Conservation (phyloP, 495 filamentous ascomycete genomes). For the Aspergillus steynii region DNA sequence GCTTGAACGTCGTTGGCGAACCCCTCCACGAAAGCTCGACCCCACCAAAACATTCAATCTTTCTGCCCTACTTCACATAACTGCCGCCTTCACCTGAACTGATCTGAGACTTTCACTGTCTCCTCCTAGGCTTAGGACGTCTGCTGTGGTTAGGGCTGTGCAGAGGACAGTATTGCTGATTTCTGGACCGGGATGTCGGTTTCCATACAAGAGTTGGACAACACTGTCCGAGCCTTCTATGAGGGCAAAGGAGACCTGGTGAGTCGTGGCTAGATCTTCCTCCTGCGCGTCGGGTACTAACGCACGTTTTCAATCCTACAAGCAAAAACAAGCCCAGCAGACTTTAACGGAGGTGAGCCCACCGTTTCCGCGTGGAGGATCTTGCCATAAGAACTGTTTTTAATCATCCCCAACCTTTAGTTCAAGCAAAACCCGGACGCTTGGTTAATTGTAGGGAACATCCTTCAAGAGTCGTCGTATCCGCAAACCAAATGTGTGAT, state of each 20-base stretch:
- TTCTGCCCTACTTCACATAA: slow-evolving; percentile 12
- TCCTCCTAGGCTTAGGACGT: slow-evolving; percentile 13
- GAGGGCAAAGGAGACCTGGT: slow-evolving; percentile 93
- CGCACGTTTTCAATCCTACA: slow-evolving; percentile 3
- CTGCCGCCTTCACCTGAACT: slow-evolving; percentile 8
- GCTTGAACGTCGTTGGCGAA: slow-evolving; percentile 19
- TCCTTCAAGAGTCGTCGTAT: slow-evolving; percentile 85
- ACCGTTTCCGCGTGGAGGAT: background rate
- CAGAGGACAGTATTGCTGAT: slow-evolving; percentile 33
- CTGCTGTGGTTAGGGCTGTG: slow-evolving; percentile 24
- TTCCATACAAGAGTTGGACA: slow-evolving; percentile 90
- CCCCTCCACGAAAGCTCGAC: slow-evolving; percentile 31
- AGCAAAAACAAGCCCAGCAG: slow-evolving; percentile 98
- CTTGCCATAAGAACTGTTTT: slow-evolving; percentile 8
- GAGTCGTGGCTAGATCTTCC: slow-evolving; percentile 33
- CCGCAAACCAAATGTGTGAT: slow-evolving; percentile 92
- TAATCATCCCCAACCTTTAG: slow-evolving; percentile 43
- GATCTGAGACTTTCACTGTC: slow-evolving; percentile 3
- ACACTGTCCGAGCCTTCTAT: slow-evolving; percentile 93
- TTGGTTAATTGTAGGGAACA: slow-evolving; percentile 95
- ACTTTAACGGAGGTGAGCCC: slow-evolving; percentile 85
- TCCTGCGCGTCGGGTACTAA: slow-evolving; percentile 8
- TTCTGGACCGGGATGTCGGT: slow-evolving; percentile 57
- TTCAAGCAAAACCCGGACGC: slow-evolving; percentile 99
- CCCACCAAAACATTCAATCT: slow-evolving; percentile 33